Evolutionary conservation across 306 rosid species (phyloP).

Genomic region (Hippophae gyantsensis): DNA sequence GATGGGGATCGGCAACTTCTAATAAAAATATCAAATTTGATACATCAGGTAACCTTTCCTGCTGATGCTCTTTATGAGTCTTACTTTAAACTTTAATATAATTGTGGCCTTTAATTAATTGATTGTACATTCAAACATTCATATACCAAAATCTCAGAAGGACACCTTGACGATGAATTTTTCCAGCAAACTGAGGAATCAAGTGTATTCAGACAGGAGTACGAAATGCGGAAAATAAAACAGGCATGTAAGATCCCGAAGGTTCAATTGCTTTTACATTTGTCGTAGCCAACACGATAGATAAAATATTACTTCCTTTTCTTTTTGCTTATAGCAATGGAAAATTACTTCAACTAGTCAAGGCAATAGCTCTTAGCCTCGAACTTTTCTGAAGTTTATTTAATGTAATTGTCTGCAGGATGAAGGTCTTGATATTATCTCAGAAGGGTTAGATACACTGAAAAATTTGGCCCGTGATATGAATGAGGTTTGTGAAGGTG

Average conservation of each 20-base stretch:
- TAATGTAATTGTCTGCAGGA: constrained; percentile 38
- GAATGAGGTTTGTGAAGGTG: constrained; percentile 61
- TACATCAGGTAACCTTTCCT: constrained; percentile 37
- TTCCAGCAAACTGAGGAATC: constrained; percentile 66
- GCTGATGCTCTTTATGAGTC: background rate
- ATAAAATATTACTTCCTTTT: background rate
- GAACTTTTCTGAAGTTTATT: constrained; percentile 1
- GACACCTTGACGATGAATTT: constrained; percentile 29
- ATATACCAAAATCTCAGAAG: constrained; percentile 31
- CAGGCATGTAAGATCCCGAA: constrained; percentile 47
- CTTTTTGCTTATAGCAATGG: background rate
- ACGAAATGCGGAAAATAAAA: constrained; percentile 75
- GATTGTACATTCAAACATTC: constrained; percentile 2
- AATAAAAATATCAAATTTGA: constrained; percentile 52
- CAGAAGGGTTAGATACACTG: constrained; percentile 75
- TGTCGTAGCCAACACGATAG: background rate
- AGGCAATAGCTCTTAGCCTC: constrained; percentile 5
- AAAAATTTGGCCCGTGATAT: constrained; percentile 70
- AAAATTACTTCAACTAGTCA: background rate
- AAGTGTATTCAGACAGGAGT: constrained; percentile 60
- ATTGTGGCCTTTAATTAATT: constrained; percentile 4
- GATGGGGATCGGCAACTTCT: constrained; percentile 34
- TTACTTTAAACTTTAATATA: background rate
- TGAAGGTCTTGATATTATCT: constrained; percentile 79
- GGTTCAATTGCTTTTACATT: constrained; percentile 13